Conservation (phyloP, 2,329 filamentous ascomycete species). For the Phialocephala sp. region DNA sequence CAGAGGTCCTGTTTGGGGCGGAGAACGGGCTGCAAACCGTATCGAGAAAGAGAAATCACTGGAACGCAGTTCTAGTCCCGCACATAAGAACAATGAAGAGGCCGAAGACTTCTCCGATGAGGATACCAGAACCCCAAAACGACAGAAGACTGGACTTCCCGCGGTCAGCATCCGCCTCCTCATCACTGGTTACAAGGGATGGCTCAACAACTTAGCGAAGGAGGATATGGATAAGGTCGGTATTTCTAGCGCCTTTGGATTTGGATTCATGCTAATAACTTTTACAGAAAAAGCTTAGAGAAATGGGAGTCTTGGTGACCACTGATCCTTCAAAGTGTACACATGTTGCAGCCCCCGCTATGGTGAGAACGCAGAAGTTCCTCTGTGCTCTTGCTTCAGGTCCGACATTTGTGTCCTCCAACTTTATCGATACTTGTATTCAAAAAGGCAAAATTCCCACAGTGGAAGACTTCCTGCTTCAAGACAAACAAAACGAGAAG, state of each 20-base stretch:
- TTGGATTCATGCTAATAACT: conserved; percentile 26
- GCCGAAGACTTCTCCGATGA: conserved; percentile 49
- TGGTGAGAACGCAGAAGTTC: conserved; percentile 93
- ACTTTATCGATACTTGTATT: conserved; percentile 80
- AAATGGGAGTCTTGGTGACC: conserved; percentile 81
- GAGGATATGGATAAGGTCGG: conserved; percentile 83
- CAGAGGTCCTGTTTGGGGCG: conserved; percentile 61
- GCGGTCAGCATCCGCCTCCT: conserved; percentile 77
- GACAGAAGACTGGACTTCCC: conserved; percentile 64
- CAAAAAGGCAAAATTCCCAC: conserved; percentile 69
- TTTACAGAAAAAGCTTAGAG: conserved; percentile 75
- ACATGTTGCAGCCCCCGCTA: conserved; percentile 83
- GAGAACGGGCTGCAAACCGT: conserved; percentile 64
- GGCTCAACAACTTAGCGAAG: conserved; percentile 74
- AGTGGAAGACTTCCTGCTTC: conserved; percentile 68
- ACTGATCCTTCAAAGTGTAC: conserved; percentile 78
- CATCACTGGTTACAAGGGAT: conserved; percentile 83
- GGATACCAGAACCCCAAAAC: conserved; percentile 53
- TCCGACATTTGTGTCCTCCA: conserved; percentile 75
- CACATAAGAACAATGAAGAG: conserved; percentile 40
- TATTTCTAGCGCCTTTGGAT: not conserved
- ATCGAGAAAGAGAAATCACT: conserved; percentile 55
- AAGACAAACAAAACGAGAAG: conserved; percentile 75
- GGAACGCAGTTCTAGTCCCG: conserved; percentile 48
- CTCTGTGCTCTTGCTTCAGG: conserved; percentile 84